Percentiles rank a stretch among this genome's conserved stretches.
Conservation (phyloP, 2,329 filamentous ascomycete species). For the Fusarium odoratissimum region DNA sequence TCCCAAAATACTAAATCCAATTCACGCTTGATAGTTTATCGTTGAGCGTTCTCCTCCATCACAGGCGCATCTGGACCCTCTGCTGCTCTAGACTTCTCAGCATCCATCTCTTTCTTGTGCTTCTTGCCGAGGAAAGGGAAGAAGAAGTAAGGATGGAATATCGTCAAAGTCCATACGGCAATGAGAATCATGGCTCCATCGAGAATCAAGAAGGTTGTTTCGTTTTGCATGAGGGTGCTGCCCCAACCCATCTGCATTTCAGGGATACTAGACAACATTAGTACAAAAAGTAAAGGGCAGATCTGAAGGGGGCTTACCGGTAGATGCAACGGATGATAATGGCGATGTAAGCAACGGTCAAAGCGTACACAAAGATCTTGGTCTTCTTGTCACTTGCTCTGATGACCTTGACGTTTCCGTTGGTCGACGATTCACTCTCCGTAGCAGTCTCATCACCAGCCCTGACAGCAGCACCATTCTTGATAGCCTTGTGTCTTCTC, state of each 20-base stretch:
- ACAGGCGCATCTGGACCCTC: not conserved
- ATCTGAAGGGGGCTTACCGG: not conserved
- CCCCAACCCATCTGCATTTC: constrained; percentile 42
- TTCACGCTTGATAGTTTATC: not conserved
- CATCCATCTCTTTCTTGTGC: not conserved
- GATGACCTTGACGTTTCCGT: not conserved
- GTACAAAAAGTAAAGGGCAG: rapidly evolving
- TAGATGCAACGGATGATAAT: constrained; percentile 39
- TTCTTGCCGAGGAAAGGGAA: constrained; percentile 30
- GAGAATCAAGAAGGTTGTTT: constrained; percentile 34
- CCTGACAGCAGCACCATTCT: constrained; percentile 8
- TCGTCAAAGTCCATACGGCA: constrained; percentile 29
- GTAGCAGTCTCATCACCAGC: constrained; percentile 1
- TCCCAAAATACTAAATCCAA: too few relatives aligned
- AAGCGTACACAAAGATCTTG: constrained; percentile 24
- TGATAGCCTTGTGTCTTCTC: constrained; percentile 31
- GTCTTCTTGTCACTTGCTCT: constrained; percentile 34
- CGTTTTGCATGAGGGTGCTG: constrained; percentile 36
- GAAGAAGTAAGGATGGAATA: constrained; percentile 34
- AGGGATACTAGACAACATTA: constrained; percentile 13
- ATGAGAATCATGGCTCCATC: constrained; percentile 36
- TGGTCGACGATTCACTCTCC: not conserved
- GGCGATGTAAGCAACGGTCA: constrained; percentile 22
- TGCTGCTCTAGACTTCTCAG: not conserved
- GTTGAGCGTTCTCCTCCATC: not conserved